These are phyloP conservation scores for Botrytis pseudocinerea DNA, from an alignment of 2,329 filamentous ascomycete genomes.

Conservation along the genomic window DNA sequence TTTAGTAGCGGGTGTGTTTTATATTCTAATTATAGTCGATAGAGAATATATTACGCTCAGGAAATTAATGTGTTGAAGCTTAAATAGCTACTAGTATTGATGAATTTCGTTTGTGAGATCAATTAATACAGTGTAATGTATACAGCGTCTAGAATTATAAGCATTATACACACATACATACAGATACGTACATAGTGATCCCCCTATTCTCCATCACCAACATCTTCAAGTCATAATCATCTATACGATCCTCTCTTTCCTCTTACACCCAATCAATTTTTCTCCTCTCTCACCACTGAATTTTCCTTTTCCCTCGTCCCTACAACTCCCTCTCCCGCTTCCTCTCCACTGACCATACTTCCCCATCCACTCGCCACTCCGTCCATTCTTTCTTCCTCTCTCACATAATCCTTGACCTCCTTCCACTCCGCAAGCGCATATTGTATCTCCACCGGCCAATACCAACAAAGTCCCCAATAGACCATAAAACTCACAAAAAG, in stretches of 20 bases:
- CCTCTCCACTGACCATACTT: constrained; percentile 11
- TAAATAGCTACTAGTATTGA: too few species aligned
- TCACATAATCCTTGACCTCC: constrained; percentile 44
- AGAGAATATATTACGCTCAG: too few species aligned
- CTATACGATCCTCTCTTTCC: too few species aligned
- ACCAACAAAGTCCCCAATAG: constrained; percentile 34
- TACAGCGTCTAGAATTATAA: not conserved
- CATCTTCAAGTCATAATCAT: not conserved
- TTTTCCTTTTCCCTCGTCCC: not conserved
- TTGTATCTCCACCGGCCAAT: constrained; percentile 30
- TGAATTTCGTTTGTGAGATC: not conserved
- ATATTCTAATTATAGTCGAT: too few species aligned
- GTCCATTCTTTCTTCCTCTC: constrained; percentile 32
- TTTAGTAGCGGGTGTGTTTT: too few species aligned
- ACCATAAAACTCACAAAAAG: constrained; percentile 47
- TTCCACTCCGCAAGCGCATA: constrained; percentile 37
- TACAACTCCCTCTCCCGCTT: not conserved
- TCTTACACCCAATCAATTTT: not conserved
- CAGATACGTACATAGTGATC: not conserved
- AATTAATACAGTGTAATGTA: not conserved
- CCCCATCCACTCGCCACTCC: not conserved
- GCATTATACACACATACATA: not conserved
- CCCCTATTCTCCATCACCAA: not conserved
- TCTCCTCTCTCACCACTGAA: not conserved
- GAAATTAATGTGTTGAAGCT: too few species aligned